These are phyloP conservation scores for Jatropha podagrica DNA, from an alignment of 441 rosid genomes.

Conservation along the genomic window DNA sequence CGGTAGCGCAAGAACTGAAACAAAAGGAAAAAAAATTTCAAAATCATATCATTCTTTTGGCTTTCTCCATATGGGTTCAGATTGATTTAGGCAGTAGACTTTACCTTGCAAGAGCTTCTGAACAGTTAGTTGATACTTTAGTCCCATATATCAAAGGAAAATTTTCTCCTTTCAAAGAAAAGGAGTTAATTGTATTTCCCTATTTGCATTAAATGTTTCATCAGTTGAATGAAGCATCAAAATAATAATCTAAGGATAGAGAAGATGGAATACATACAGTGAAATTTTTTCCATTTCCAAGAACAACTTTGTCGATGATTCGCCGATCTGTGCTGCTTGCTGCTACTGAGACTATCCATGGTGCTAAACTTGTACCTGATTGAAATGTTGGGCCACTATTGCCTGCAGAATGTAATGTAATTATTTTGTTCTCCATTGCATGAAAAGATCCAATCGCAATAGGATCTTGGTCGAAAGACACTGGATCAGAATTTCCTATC, in stretches of 20 bases:
- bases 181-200: conserved; percentile 52
- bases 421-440: conserved; percentile 43
- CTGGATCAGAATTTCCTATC: neutral
- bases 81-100: neutral
- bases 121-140: conserved; percentile 17
- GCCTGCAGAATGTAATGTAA: conserved; percentile 43
- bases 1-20: conserved; percentile 25
- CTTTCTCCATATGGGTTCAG: neutral
- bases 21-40: neutral
- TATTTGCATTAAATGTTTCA: neutral
- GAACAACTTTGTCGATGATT: conserved; percentile 40
- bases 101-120: conserved; percentile 24
- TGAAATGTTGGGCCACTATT: conserved; percentile 31
- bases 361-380: conserved; percentile 34
- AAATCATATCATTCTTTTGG: neutral
- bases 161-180: conserved; percentile 27
- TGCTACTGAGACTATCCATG: conserved; percentile 53
- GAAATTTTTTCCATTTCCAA: conserved; percentile 37
- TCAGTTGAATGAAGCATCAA: neutral
- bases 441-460: conserved; percentile 40
- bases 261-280: conserved; percentile 30
- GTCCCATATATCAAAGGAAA: conserved; percentile 38
- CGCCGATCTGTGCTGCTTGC: conserved; percentile 51
- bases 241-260: neutral
- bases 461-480: neutral